Evolutionary conservation across 2,329 filamentous ascomycete species (phyloP), one percentile per base, ranked within the genome.

Genomic region (Cytospora mali): DNA sequence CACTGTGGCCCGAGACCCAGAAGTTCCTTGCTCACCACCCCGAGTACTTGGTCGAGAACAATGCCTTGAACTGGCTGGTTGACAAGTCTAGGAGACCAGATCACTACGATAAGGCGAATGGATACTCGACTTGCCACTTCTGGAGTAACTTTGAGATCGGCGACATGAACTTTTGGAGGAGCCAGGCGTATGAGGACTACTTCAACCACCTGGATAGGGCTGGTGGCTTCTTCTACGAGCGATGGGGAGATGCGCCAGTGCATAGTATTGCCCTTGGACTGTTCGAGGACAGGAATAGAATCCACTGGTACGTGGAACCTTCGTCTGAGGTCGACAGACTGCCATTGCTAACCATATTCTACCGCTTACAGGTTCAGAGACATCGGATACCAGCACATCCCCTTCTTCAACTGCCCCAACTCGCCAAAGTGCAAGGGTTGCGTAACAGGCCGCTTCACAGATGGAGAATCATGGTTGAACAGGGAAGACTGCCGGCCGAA

Each of bases 71-170:
- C 35, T 99, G 94, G 94, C 76, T 99, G 66, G 91, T 88, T 1
- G 95, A 99, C 74, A 86, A 85, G 66, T 76, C 82, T 61, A 84
- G 88, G 54, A 85, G 95, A 55, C 93, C 94, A 1, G 86, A 92
- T 16, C 90, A 96, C 75, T 92, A 92, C 72, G 75, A 82, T 59
- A 86, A 88, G 66, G 94, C 94, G 7, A 90, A 96, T 71, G 95
- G 95, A 35, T 99, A 97, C 80, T 96, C 92, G 35, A 98, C 95
- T 2, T 99, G 95, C 75, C 95, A 99, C 76, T 99, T 99, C 81
- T 99, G 95, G 95, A 95, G 89, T 71, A 99, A 99, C 77, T 99
- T 99, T 71, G 95, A 99, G 77, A 94, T 99, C 70, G 94, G 86
- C 53, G 92, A 97, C 75, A 86, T 99, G 84, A 85, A 85, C 66